Conservation (phyloP, 139 green algal species). For the Closterium sp. region DNA sequence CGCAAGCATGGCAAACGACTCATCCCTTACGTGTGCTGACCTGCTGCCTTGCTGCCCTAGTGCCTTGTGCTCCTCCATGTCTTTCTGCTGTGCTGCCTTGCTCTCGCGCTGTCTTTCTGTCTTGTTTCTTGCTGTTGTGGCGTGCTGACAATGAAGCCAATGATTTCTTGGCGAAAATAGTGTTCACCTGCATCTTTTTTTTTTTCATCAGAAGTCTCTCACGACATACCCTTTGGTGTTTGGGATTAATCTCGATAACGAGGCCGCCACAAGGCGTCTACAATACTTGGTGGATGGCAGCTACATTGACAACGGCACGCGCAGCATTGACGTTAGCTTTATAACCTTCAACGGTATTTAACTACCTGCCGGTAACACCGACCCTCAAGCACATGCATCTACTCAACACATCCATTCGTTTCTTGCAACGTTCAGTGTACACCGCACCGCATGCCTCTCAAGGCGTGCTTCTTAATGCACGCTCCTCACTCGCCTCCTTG, state of each 20-base stretch:
- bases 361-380: neutral
- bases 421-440: neutral
- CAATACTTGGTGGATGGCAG: slow-evolving; percentile 15
- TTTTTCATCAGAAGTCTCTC: slow-evolving; percentile 63
- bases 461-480: neutral
- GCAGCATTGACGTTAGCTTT: neutral
- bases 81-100: no score
- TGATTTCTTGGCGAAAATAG: no score
- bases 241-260: slow-evolving; percentile 31
- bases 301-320: neutral
- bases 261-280: neutral
- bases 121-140: no score
- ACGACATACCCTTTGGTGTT: slow-evolving; percentile 40
- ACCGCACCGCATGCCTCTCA: neutral
- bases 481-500: neutral
- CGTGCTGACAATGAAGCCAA: no score
- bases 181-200: no score
- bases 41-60: no score
- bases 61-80: no score
- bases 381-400: no score
- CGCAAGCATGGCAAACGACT: no score
- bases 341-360: neutral
- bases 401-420: no score
- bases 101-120: no score
- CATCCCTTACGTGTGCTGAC: no score